phyloP scores from a whole-genome alignment of 495 filamentous ascomycete genomes.

The Penicilliopsis zonata region DNA sequence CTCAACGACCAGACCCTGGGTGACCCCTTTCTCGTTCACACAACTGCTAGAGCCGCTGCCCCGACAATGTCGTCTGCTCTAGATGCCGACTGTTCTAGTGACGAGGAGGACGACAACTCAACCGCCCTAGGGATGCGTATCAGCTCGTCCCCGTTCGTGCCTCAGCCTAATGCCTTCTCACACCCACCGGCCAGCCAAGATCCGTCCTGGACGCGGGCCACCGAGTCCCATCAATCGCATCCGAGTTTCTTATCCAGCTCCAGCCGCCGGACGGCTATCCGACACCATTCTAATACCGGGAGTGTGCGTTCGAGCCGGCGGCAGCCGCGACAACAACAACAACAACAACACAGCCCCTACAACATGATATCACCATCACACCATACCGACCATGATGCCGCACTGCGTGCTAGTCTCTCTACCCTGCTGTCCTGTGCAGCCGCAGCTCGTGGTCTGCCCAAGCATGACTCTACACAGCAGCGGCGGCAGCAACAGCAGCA shows the following conservation, averaged over 20 bases:
- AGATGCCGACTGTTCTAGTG: constrained; percentile 38
- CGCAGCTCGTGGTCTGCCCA: constrained; percentile 71
- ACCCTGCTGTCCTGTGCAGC: constrained; percentile 91
- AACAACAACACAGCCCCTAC: constrained; percentile 40
- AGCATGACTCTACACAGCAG: constrained; percentile 41
- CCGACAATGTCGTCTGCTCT: constrained; percentile 21
- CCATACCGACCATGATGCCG: constrained; percentile 83
- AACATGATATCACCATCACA: constrained; percentile 63
- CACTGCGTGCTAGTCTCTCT: constrained; percentile 79
- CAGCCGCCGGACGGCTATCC: constrained; percentile 24
- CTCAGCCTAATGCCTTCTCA: constrained; percentile 82
- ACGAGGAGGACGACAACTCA: constrained; percentile 65
- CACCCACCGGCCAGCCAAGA: constrained; percentile 58
- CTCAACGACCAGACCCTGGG: constrained; percentile 26
- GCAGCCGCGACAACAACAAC: too few species aligned
- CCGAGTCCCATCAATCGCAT: constrained; percentile 28
- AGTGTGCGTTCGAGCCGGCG: constrained; percentile 17
- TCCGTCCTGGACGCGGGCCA: constrained; percentile 34
- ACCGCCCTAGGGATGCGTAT: constrained; percentile 63
- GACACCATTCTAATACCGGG: constrained; percentile 24
- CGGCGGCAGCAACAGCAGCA: too few species aligned
- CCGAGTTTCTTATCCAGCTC: constrained; percentile 26
- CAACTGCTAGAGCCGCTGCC: too few species aligned
- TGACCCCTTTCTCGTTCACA: constrained; percentile 10
- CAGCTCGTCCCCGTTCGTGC: constrained; percentile 55